Conservation (phyloP, 257 asterid species). For the Salvia hispanica region DNA sequence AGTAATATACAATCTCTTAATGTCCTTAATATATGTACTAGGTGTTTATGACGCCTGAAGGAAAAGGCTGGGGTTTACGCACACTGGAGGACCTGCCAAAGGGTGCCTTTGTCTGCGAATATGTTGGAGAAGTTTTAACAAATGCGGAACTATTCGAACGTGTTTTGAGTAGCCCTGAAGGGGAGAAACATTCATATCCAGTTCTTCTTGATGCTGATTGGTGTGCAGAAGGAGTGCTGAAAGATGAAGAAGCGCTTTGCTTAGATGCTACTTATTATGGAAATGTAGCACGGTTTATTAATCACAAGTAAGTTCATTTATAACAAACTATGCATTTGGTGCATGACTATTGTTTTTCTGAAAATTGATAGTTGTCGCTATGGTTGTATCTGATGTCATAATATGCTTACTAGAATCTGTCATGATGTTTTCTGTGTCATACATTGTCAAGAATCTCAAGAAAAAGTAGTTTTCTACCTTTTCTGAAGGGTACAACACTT, state of each 20-base stretch:
- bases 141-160: conserved; percentile 79
- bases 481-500: not conserved
- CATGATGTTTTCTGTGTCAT: conserved; percentile 1
- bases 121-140: conserved; percentile 92
- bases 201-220: conserved; percentile 95
- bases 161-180: conserved; percentile 50
- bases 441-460: not conserved
- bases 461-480: not conserved
- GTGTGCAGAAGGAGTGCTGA: conserved; percentile 72
- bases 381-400: conserved; percentile 7
- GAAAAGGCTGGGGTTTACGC: conserved; percentile 97
- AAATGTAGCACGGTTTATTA: conserved; percentile 89
- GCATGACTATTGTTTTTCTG: conserved; percentile 7
- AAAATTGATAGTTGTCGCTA: conserved; percentile 9
- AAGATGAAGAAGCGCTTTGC: conserved; percentile 94
- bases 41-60: conserved; percentile 83
- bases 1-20: conserved; percentile 16
- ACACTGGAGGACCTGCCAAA: conserved; percentile 92
- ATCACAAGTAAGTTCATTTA: conserved; percentile 69
- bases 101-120: conserved; percentile 96
- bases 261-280: conserved; percentile 92
- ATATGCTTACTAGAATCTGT: not conserved
- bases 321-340: conserved; percentile 16
- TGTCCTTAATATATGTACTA: conserved; percentile 34
- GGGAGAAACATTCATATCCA: conserved; percentile 77